A percentile compares a stretch with the other conserved stretches of the same genome.
Conservation (phyloP, 2,329 filamentous ascomycete genomes). For the Myriosclerotinia duriaeana region DNA sequence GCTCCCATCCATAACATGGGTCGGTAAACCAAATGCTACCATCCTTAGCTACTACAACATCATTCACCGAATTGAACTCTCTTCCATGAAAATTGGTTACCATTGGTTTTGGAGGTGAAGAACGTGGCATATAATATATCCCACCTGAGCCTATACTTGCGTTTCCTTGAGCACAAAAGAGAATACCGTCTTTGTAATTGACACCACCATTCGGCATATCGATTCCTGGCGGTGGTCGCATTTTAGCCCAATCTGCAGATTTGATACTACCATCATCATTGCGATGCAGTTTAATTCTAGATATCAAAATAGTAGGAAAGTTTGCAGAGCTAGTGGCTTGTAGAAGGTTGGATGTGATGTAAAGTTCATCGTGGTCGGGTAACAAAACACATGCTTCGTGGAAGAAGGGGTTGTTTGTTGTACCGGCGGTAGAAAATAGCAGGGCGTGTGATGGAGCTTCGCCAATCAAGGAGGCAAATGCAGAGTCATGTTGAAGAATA, state of each 20-base stretch:
- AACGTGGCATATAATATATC: slow-evolving; percentile 30
- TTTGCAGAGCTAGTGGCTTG: slow-evolving; percentile 42
- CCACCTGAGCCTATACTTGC: slow-evolving; percentile 24
- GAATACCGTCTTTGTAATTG: slow-evolving; percentile 32
- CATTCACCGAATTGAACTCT: slow-evolving; percentile 59
- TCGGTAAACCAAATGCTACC: slow-evolving; percentile 66
- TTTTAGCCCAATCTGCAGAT: slow-evolving; percentile 40
- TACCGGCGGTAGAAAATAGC: slow-evolving; percentile 45
- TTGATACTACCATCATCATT: slow-evolving; percentile 35
- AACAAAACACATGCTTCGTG: slow-evolving; percentile 48
- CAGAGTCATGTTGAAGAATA: slow-evolving; percentile 44
- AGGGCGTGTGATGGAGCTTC: slow-evolving; percentile 43
- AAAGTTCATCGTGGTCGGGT: slow-evolving; percentile 45
- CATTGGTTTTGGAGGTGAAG: slow-evolving; percentile 40
- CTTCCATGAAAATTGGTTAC: slow-evolving; percentile 60
- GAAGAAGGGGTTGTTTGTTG: slow-evolving; percentile 49
- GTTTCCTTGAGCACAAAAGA: slow-evolving; percentile 35
- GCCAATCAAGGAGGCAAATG: slow-evolving; percentile 43
- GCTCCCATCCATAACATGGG: slow-evolving; percentile 57
- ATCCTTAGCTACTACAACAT: slow-evolving; percentile 54
- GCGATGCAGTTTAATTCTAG: slow-evolving; percentile 43
- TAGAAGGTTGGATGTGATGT: slow-evolving; percentile 48
- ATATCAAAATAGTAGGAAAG: slow-evolving; percentile 49
- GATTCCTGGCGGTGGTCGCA: slow-evolving; percentile 45
- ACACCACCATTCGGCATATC: slow-evolving; percentile 32